Conservation (phyloP, 1,284 basidiomycete species). For the Naganishia liquefaciens region DNA sequence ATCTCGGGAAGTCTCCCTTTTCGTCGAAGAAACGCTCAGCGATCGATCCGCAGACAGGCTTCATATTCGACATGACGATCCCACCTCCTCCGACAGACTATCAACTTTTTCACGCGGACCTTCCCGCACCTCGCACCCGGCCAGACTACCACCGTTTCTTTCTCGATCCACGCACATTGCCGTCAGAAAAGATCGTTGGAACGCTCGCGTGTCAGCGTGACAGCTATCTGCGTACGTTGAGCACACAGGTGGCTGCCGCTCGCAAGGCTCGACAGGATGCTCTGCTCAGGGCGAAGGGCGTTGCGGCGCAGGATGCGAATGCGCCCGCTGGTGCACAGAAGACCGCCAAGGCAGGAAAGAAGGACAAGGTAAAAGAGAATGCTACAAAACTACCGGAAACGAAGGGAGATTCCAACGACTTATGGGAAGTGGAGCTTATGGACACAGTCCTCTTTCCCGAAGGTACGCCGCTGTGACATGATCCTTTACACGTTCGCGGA, state of each 20-base stretch:
- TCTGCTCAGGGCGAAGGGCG: conserved; percentile 8
- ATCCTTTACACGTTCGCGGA: not conserved
- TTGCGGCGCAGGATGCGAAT: conserved; percentile 26
- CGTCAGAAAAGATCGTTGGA: conserved; percentile 50
- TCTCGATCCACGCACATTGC: conserved; percentile 47
- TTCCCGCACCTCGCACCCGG: conserved; percentile 33
- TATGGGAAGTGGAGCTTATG: conserved; percentile 64
- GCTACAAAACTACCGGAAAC: conserved; percentile 1
- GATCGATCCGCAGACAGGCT: not conserved
- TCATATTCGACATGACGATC: conserved; percentile 11
- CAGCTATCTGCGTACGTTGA: conserved; percentile 46
- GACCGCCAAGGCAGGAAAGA: conserved; percentile 14
- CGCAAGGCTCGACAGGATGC: conserved; percentile 25
- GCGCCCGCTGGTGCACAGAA: conserved; percentile 22
- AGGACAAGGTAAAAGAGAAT: conserved; percentile 21
- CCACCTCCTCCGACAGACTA: conserved; percentile 9
- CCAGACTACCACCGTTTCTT: conserved; percentile 49
- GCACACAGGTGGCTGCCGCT: conserved; percentile 40
- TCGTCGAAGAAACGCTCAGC: not conserved
- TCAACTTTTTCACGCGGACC: conserved; percentile 25
- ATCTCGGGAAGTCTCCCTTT: not conserved
- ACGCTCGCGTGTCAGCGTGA: conserved; percentile 55
- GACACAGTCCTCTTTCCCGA: conserved; percentile 89
- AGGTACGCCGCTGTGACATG: conserved; percentile 41
- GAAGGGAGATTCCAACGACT: no score